Evolutionary conservation across 2,329 filamentous ascomycete species (phyloP), one percentile per base, ranked within the genome.

Genomic region (Elsinoe arachidis): DNA sequence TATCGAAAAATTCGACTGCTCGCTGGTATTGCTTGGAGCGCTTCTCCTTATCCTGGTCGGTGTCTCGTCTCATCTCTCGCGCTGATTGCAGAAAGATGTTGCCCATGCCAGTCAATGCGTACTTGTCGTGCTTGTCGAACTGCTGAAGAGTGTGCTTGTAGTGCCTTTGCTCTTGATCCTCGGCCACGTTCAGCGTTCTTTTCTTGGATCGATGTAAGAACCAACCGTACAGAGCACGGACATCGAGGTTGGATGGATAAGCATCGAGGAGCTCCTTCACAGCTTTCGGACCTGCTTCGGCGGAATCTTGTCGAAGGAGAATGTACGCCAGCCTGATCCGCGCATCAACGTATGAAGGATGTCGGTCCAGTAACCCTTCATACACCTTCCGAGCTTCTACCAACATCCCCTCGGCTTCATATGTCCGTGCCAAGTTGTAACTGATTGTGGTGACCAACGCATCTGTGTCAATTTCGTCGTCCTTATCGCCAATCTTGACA

Each of bases 1-100:
- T 99, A 70, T 97, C 93, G 65, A 96, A 99, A 73, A 99, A 99
- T 69, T 99, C 95, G 10, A 97, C 91, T 0, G 93, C 91, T 63
- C 92, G 90, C 68, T 85, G 84, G 69, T 97, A 99, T 61, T 84
- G 86, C 64, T 87, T 88, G 58, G 86, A 87, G 55, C 91, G 85
- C 75, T 95, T 96, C 66, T 95, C 87, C 73, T 89, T 95, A 60
- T 99, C 92, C 59, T 84, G 80, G 7, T 97, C 93, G 0, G 88
- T 88, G 61, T 93, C 88, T 53, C 91, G 84, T 30, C 89, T 87
- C 90, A 97, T 96, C 71, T 99, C 95, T 64, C 93, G 84, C 9
- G 93, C 93, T 61, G 89, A 84, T 63, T 86, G 78, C 39, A 99
- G 80, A 64, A 92, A 86, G n/a, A 99, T 77, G 69, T 99, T 99